Conservation (phyloP, 805 yeast species). For the Metschnikowia hibisci region DNA sequence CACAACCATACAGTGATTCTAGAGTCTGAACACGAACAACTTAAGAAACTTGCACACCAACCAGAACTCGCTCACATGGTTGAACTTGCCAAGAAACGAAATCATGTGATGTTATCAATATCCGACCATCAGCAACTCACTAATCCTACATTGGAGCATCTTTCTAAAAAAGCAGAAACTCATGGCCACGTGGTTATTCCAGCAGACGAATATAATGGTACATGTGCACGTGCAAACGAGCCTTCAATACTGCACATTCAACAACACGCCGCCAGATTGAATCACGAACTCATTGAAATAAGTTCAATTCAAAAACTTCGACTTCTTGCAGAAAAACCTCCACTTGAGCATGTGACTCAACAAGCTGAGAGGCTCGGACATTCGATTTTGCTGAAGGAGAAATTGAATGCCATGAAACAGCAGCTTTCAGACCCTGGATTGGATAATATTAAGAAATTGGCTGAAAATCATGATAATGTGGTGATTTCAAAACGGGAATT, state of each 20-base stretch:
- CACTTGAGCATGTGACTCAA: slow-evolving; percentile 11
- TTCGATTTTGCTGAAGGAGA: slow-evolving; percentile 3
- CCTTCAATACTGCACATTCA: slow-evolving; percentile 20
- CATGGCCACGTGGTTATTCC: slow-evolving; percentile 15
- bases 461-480: slow-evolving; percentile 8
- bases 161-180: slow-evolving; percentile 12
- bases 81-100: slow-evolving; percentile 6
- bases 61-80: slow-evolving; percentile 9
- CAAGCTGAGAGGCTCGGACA: slow-evolving; percentile 2
- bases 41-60: slow-evolving; percentile 5
- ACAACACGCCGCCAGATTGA: slow-evolving; percentile 11
- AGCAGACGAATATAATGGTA: slow-evolving; percentile 10
- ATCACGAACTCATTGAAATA: slow-evolving; percentile 4
- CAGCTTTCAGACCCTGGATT: slow-evolving; percentile 10
- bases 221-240: slow-evolving; percentile 6
- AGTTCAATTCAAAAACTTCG: not conserved
- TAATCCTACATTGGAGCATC: slow-evolving; percentile 16
- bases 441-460: slow-evolving; percentile 15
- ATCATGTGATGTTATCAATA: slow-evolving; percentile 3
- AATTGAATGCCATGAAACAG: slow-evolving; percentile 5
- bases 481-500: slow-evolving; percentile 13
- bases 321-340: slow-evolving; percentile 8
- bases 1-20: slow-evolving; percentile 12
- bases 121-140: slow-evolving; percentile 6
- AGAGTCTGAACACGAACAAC: slow-evolving; percentile 7